Conservation (phyloP, 2,329 filamentous ascomycete genomes). For the Botrytis deweyae region DNA sequence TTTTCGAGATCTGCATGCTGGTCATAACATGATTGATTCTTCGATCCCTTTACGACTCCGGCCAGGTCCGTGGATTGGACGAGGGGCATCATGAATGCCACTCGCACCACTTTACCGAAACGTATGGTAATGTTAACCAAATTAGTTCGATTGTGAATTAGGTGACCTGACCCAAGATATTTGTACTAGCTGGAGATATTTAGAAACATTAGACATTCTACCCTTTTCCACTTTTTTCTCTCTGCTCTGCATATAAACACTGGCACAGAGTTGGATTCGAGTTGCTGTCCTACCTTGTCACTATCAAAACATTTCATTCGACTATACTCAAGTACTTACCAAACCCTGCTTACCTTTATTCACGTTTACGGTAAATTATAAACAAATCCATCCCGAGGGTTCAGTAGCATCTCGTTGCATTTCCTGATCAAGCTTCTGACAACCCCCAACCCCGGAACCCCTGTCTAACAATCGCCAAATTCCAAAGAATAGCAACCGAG, state of each 20-base stretch:
- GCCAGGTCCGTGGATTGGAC: constrained; percentile 4
- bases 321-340: not conserved
- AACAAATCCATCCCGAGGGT: not conserved
- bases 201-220: not conserved
- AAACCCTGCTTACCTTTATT: not conserved
- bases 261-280: not conserved
- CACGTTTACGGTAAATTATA: not conserved
- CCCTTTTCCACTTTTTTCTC: not conserved
- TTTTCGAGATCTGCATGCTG: not conserved
- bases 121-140: not conserved
- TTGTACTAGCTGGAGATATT: not conserved
- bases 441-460: not conserved
- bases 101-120: not conserved
- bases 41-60: not conserved
- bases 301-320: not conserved
- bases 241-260: not conserved
- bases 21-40: not conserved
- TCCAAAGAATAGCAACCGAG: not conserved
- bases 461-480: not conserved
- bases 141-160: not conserved
- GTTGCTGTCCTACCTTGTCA: not conserved
- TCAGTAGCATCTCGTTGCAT: not conserved
- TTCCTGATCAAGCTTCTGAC: constrained; percentile 4
- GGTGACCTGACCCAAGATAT: not conserved
- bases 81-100: not conserved